Evolutionary conservation across 2,329 filamentous ascomycete species (phyloP).

Genomic region (Leptographium radiaticola): DNA sequence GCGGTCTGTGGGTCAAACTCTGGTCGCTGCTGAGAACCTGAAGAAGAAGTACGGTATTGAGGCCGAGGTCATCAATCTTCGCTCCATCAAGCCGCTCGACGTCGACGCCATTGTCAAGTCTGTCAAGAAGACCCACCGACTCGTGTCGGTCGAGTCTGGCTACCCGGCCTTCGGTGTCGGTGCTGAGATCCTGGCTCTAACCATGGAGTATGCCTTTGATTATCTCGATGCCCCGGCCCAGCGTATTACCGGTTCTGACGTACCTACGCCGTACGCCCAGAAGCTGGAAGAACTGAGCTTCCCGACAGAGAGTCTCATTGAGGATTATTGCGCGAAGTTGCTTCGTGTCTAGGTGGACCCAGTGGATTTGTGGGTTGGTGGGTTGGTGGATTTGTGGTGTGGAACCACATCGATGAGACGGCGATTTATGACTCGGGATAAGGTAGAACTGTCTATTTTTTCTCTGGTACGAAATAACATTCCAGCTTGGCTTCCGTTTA

Average conservation of each 20-base stretch:
- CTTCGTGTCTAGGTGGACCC: conserved; percentile 42
- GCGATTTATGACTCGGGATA: neutral
- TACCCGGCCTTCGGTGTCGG: conserved; percentile 92
- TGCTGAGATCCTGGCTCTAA: conserved; percentile 82
- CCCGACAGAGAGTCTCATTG: conserved; percentile 80
- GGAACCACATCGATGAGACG: too few species aligned
- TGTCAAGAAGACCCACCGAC: conserved; percentile 93
- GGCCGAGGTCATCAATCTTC: conserved; percentile 93
- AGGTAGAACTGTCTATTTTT: neutral
- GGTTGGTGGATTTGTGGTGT: neutral
- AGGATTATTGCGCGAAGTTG: conserved; percentile 79
- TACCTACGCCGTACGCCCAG: conserved; percentile 88
- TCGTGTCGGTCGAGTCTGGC: conserved; percentile 86
- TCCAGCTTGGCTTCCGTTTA: neutral
- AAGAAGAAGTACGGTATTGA: conserved; percentile 97
- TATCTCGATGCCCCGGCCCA: conserved; percentile 90
- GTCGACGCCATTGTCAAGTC: conserved; percentile 92
- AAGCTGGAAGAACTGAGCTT: conserved; percentile 92
- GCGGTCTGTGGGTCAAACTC: conserved; percentile 85
- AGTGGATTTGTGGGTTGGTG: too few species aligned
- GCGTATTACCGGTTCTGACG: conserved; percentile 90
- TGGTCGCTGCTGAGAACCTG: conserved; percentile 76
- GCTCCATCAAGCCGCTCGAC: conserved; percentile 92
- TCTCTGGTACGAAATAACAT: neutral
- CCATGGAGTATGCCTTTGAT: conserved; percentile 97